phyloP scores from a whole-genome alignment of 768 basidiomycete genomes.

The Suillus subaureus region DNA sequence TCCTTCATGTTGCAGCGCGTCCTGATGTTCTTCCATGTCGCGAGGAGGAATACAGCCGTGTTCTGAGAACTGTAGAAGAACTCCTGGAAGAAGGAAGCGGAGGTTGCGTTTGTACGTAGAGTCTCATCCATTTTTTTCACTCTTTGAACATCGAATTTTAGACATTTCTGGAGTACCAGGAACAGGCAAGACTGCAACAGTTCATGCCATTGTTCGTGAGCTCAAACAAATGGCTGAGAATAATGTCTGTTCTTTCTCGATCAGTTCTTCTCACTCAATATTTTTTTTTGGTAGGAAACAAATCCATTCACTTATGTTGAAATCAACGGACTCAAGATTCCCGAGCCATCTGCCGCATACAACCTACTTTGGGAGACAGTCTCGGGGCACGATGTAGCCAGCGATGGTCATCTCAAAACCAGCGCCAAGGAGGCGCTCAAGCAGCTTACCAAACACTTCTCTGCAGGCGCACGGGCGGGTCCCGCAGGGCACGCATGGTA shows the following conservation, averaged over 20 bases:
- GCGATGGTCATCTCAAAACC: constrained; percentile 64
- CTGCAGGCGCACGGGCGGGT: constrained; percentile 59
- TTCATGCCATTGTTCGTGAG: constrained; percentile 89
- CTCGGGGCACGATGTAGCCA: constrained; percentile 71
- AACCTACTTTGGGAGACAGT: constrained; percentile 90
- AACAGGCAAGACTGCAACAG: constrained; percentile 98
- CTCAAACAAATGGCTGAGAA: constrained; percentile 86
- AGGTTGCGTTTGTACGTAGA: constrained; percentile 85
- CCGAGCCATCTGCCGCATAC: constrained; percentile 93
- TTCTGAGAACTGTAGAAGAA: constrained; percentile 77
- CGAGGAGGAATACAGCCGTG: constrained; percentile 78
- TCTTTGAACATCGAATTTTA: constrained; percentile 31
- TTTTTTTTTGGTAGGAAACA: constrained; percentile 62
- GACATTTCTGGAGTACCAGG: constrained; percentile 99
- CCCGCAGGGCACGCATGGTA: constrained; percentile 90
- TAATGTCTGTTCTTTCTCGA: constrained; percentile 50
- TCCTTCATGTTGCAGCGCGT: constrained; percentile 89
- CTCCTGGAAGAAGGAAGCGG: constrained; percentile 91
- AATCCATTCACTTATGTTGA: constrained; percentile 96
- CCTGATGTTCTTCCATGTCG: constrained; percentile 90
- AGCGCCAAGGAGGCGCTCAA: constrained; percentile 83
- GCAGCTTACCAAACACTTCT: constrained; percentile 78
- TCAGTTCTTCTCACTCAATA: background rate
- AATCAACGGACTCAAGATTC: constrained; percentile 93
- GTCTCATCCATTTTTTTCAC: constrained; percentile 3